These are phyloP conservation scores for Candolleomyces aberdarensis DNA, from an alignment of 768 basidiomycete genomes.

Conservation along the genomic window DNA sequence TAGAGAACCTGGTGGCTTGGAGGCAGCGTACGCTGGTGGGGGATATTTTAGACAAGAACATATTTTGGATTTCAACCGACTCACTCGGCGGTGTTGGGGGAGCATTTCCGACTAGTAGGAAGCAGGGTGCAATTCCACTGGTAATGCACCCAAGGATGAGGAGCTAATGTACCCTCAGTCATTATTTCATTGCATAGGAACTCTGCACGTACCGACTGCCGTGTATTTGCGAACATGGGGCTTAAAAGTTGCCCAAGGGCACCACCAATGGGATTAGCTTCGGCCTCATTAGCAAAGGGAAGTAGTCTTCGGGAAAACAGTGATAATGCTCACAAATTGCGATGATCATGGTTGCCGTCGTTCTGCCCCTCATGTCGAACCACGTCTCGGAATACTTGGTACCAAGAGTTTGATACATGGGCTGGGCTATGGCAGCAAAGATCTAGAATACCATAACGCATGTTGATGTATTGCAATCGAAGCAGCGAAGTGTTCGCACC, in stretches of 20 bases:
- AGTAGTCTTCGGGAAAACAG: not conserved
- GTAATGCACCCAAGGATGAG: conserved; percentile 69
- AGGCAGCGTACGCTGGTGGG: conserved; percentile 59
- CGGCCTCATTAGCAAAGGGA: not conserved
- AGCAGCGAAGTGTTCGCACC: conserved; percentile 31
- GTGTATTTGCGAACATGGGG: conserved; percentile 51
- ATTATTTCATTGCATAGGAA: not conserved
- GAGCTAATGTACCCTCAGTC: conserved; percentile 40
- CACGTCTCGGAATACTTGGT: conserved; percentile 82
- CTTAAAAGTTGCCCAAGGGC: conserved; percentile 74
- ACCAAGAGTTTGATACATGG: conserved; percentile 73
- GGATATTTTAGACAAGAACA: conserved; percentile 10
- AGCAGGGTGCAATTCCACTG: conserved; percentile 55
- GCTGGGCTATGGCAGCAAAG: conserved; percentile 62
- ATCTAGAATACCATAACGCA: conserved; percentile 34
- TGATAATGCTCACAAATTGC: conserved; percentile 39
- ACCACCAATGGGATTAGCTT: conserved; percentile 72
- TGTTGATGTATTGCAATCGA: not conserved
- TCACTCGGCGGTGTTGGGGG: conserved; percentile 82
- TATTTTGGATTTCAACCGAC: conserved; percentile 11
- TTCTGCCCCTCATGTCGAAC: conserved; percentile 75
- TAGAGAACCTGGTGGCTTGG: conserved; percentile 54
- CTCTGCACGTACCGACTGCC: conserved; percentile 54
- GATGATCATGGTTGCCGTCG: conserved; percentile 68
- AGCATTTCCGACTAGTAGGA: conserved; percentile 53